Evolutionary conservation across 768 basidiomycete species (phyloP), one percentile per base, ranked within the genome.

Genomic region (Mycena belliarum): DNA sequence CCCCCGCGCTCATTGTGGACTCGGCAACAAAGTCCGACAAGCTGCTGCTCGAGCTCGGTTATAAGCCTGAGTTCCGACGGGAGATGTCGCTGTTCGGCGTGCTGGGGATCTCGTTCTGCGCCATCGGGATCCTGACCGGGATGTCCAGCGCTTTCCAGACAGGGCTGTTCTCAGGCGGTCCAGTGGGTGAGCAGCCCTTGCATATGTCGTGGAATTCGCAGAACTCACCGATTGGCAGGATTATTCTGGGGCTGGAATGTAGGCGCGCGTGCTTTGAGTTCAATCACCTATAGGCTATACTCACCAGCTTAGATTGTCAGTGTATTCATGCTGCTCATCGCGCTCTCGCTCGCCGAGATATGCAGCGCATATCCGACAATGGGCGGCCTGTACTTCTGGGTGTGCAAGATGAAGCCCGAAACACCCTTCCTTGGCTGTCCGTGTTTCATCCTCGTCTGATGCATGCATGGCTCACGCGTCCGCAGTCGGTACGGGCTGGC

Each of bases 241-340:
- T 67, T 84, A 58, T 84, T 85, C 66, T 84, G 83, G 82, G 83
- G 82, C 11, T 84, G 83, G 83, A 84, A 85, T 63, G 83, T 82
- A 57, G 61, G 76, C 67, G 14, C 23, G 12, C 21, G 23, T 35
- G 2, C 35, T 46, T n/a, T 40, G 28, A 42, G 1, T 23, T 10
- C 50, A 25, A 35, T 32, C 20, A 46, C 32, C 33, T 35, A 41
- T 10, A 23, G 29, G n/a, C 48, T 23, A 33, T 15, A 48, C 29
- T 37, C 16, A 14, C 32, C 49, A 79, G 7, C 12, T 6, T 78
- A 83, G 83, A 64, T 84, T 77, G 47, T 61, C 50, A 63, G 61
- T 54, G 59, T 83, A 25, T 85, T 84, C 68, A 83, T 84, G 82
- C 69, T 84, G 26, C 68, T 84, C 32, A 82, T 84, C 55, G 79